Conservation (phyloP, 1,284 basidiomycete species). For the Caloboletus firmus region DNA sequence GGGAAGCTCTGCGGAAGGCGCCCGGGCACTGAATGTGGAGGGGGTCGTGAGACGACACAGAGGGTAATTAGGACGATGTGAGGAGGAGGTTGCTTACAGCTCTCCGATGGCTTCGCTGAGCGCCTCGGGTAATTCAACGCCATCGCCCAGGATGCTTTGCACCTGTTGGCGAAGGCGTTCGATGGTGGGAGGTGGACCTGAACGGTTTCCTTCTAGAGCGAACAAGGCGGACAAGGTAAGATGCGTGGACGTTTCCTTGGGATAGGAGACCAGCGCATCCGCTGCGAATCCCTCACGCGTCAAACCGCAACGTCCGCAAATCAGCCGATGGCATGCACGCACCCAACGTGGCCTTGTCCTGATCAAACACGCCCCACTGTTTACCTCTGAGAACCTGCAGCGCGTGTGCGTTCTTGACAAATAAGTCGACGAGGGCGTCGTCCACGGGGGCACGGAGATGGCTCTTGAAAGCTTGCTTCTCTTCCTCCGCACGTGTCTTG, state of each 20-base stretch:
- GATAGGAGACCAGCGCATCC: slow-evolving; percentile 38
- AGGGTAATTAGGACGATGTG: slow-evolving; percentile 1
- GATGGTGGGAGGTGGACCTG: slow-evolving; percentile 24
- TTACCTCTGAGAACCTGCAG: slow-evolving; percentile 77
- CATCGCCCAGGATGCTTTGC: slow-evolving; percentile 35
- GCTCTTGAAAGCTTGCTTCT: slow-evolving; percentile 57
- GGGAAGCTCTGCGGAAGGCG: slow-evolving; percentile 85
- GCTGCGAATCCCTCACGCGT: slow-evolving; percentile 28
- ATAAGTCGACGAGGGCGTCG: slow-evolving; percentile 68
- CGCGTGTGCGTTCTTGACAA: slow-evolving; percentile 90
- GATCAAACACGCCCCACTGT: slow-evolving; percentile 60
- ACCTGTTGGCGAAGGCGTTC: slow-evolving; percentile 40
- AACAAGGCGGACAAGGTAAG: slow-evolving; percentile 65
- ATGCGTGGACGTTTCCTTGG: slow-evolving; percentile 62
- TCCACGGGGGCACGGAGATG: slow-evolving; percentile 46
- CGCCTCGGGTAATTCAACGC: slow-evolving; percentile 55
- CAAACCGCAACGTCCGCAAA: neutral
- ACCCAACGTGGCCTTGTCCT: slow-evolving; percentile 59
- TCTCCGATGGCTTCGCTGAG: slow-evolving; percentile 73
- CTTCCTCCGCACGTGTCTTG: slow-evolving; percentile 67
- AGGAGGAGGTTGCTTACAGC: slow-evolving; percentile 53
- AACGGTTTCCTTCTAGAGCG: slow-evolving; percentile 38
- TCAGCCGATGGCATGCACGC: slow-evolving; percentile 25
- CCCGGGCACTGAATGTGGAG: slow-evolving; percentile 55
- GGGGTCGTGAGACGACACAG: slow-evolving; percentile 2